phyloP scores from a whole-genome alignment of 2,329 filamentous ascomycete genomes.

The Aspergillus niger region DNA sequence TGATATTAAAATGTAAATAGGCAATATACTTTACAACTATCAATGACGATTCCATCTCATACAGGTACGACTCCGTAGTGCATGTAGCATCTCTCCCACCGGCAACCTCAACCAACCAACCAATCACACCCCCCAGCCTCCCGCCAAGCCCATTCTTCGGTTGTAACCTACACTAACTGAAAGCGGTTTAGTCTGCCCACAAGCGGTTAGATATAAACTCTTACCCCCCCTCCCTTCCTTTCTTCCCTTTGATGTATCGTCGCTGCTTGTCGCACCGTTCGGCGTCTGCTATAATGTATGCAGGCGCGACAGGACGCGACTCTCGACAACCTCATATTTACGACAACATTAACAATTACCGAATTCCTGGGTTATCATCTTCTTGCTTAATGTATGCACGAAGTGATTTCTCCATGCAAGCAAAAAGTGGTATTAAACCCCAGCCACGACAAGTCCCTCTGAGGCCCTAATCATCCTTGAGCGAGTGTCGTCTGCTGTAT shows the following conservation, averaged over 20 bases:
- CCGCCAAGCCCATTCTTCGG: not conserved
- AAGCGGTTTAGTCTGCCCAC: not conserved
- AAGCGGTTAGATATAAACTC: not conserved
- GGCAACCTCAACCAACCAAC: too few species aligned
- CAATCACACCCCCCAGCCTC: not conserved
- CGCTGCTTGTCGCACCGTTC: not conserved
- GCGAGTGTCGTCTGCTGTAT: slow-evolving; percentile 22
- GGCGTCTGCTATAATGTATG: slow-evolving; percentile 7
- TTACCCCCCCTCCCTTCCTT: too few species aligned
- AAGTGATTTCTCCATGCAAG: not conserved
- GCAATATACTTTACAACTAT: not conserved
- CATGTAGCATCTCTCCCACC: too few species aligned
- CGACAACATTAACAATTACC: too few species aligned
- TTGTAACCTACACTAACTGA: not conserved
- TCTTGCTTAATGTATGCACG: not conserved
- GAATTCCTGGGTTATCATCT: too few species aligned
- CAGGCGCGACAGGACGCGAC: not conserved
- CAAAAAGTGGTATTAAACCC: slow-evolving; percentile 16
- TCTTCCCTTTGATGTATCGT: not conserved
- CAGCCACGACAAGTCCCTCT: slow-evolving; percentile 19
- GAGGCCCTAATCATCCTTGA: slow-evolving; percentile 2
- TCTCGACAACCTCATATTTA: too few species aligned
- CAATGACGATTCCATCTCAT: not conserved
- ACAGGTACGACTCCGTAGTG: not conserved
- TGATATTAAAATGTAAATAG: too few species aligned